Evolutionary conservation across 2,329 filamentous ascomycete genomes (phyloP), one percentile per base, ranked within the genome.

Genomic region (Chaetomiaceae sp.): DNA sequence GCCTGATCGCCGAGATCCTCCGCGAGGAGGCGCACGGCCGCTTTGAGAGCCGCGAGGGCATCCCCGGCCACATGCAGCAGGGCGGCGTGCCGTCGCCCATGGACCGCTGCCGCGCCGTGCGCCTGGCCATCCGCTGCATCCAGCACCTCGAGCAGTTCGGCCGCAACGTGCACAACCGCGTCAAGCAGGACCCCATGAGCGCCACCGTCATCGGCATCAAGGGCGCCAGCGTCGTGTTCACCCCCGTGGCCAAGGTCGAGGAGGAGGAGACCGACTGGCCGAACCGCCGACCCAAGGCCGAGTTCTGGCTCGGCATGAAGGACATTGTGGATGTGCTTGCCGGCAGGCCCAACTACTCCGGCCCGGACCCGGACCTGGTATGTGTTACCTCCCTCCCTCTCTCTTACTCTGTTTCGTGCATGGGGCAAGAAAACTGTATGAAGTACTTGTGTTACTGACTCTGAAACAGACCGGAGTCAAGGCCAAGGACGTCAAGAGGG

Each of bases 1-100:
- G 95, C 66, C 79, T 96, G 48, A 91, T 98, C 60, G 90, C 91
- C 27, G 85, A 91, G 62, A 96, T 97, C 68, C 95, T 98, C 69
- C 86, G 86, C 48, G 89, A 95, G 57, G 93, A 97, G 66, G 87
- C 89, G 8, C 84, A 87, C 58, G 89, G 89, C 54, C 83, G 89
- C 14, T 98, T 98, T 62, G 93, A 98, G 67, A 86, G 87, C 37
- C 83, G 91, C 50, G 86, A 93, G 63, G 90, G 88, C 56, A 91
- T 95, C 41, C 90, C 90, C 0, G 90, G 90, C 12, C 90, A 96
- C 69, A 90, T 95, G 55, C 90, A 96, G 68, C 91, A 96, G 70
- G 90, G 90, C 57, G 89, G 88, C 48, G 88, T 87, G 35, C 93
- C 93, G 0, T 94, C 88, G 3, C 83, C 93, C 6, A 97, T 98